A percentile compares a stretch with the other conserved stretches of the same genome.
These are phyloP conservation scores for Lenzites betulinus DNA, from an alignment of 768 basidiomycete species.

Conservation along the genomic window DNA sequence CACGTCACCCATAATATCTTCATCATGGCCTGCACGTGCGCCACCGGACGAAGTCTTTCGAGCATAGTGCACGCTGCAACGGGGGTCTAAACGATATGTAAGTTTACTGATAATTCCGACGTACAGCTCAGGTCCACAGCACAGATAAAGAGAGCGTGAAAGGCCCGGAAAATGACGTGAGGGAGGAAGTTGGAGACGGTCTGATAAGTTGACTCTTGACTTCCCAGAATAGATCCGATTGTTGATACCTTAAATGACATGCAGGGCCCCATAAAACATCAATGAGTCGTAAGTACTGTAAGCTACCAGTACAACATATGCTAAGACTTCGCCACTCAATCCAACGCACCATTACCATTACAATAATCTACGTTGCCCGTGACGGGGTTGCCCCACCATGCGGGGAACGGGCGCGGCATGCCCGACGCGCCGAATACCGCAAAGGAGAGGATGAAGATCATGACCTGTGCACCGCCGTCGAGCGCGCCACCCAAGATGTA, in stretches of 20 bases:
- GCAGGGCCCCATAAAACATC: neutral
- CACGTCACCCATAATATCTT: too few relatives aligned
- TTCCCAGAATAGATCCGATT: neutral
- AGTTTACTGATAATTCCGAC: too few relatives aligned
- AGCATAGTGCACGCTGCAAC: too few relatives aligned
- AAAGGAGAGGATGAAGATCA: conserved; percentile 65
- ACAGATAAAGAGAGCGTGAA: too few relatives aligned
- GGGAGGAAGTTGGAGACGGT: too few relatives aligned
- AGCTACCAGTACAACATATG: neutral
- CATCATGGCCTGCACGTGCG: too few relatives aligned
- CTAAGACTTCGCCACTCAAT: conserved; percentile 24
- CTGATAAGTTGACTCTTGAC: neutral
- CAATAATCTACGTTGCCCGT: conserved; percentile 59
- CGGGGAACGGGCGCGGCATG: conserved; percentile 49
- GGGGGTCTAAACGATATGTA: too few relatives aligned
- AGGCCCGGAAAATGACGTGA: too few relatives aligned
- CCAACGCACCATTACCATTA: conserved; percentile 58
- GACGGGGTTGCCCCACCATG: conserved; percentile 57
- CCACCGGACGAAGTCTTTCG: too few relatives aligned
- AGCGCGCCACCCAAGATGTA: conserved; percentile 65
- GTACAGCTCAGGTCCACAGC: too few relatives aligned
- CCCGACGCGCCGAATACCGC: conserved; percentile 66
- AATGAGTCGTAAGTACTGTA: neutral
- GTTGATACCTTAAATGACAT: too few relatives aligned
- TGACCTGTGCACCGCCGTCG: conserved; percentile 66